These are phyloP conservation scores for Blastomyces percursus DNA, from an alignment of 2,329 filamentous ascomycete genomes.

Conservation along the genomic window DNA sequence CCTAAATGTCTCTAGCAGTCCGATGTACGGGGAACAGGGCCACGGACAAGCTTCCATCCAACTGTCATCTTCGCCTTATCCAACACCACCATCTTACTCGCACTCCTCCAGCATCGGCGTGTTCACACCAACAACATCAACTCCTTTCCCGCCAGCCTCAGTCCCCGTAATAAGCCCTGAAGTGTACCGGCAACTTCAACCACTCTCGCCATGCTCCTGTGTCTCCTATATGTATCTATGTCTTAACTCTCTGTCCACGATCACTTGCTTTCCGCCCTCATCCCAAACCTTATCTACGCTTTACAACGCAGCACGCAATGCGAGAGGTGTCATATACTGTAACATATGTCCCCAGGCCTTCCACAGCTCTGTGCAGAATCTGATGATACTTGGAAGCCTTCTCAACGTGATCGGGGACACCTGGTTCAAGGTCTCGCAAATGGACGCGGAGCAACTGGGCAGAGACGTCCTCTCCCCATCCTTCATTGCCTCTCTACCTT, in stretches of 20 bases:
- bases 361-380: constrained; percentile 34
- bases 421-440: constrained; percentile 33
- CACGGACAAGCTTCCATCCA: background rate
- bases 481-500: constrained; percentile 20
- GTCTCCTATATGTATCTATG: constrained; percentile 35
- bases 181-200: background rate
- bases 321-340: constrained; percentile 34
- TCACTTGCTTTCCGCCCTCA: constrained; percentile 34
- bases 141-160: background rate
- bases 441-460: constrained; percentile 28
- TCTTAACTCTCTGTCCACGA: constrained; percentile 32
- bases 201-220: constrained; percentile 26
- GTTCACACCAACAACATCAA: constrained; percentile 4
- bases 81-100: constrained; percentile 9
- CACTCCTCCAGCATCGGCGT: constrained; percentile 7
- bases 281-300: constrained; percentile 35
- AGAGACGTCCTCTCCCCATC: constrained; percentile 25
- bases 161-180: background rate
- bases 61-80: background rate
- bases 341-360: constrained; percentile 32
- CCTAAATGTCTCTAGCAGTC: constrained; percentile 10
- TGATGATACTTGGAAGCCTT: constrained; percentile 37
- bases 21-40: constrained; percentile 9
- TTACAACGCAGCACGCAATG: constrained; percentile 33
- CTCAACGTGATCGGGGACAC: constrained; percentile 35